Evolutionary conservation across 768 basidiomycete genomes (phyloP).

Genomic region (Lepiota venenata): DNA sequence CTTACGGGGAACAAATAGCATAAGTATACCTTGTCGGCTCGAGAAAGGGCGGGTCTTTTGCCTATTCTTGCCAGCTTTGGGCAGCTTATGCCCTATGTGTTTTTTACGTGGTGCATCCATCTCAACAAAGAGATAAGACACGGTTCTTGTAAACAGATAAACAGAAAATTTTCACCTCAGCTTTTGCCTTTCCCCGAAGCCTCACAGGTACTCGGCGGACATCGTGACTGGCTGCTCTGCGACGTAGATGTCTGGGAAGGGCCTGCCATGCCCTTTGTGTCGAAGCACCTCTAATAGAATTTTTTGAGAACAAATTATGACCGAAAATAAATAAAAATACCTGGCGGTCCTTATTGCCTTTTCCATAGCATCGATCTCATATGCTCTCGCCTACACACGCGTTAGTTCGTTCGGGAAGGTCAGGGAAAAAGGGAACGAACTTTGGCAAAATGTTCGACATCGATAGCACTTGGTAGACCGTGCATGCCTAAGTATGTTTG

Average conservation of each 20-base stretch:
- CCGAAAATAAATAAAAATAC: slow-evolving; percentile 30
- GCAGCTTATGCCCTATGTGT: slow-evolving; percentile 37
- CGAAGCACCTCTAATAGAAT: slow-evolving; percentile 49
- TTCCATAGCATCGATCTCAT: slow-evolving; percentile 92
- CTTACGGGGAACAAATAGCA: neutral
- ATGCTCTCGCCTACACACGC: slow-evolving; percentile 63
- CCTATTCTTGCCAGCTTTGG: slow-evolving; percentile 66
- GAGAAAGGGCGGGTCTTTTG: slow-evolving; percentile 59
- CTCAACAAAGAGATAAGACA: slow-evolving; percentile 22
- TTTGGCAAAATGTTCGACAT: slow-evolving; percentile 88
- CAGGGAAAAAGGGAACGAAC: slow-evolving; percentile 32
- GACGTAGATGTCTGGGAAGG: slow-evolving; percentile 85
- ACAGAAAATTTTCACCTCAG: slow-evolving; percentile 61
- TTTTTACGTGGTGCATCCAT: slow-evolving; percentile 46
- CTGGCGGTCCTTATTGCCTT: slow-evolving; percentile 78
- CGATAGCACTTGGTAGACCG: slow-evolving; percentile 68
- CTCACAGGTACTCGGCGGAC: slow-evolving; percentile 86
- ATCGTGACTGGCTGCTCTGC: slow-evolving; percentile 94
- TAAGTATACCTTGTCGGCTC: slow-evolving; percentile 66
- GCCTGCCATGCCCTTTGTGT: slow-evolving; percentile 90
- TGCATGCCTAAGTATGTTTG: slow-evolving; percentile 40
- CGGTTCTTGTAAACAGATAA: neutral
- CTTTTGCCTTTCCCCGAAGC: slow-evolving; percentile 74
- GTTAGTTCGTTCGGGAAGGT: neutral
- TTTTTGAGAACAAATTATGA: neutral